A percentile compares a stretch with the other conserved stretches of the same genome.
Conservation (phyloP, 192 early-diverging fungal species). For the Coemansia sp. region DNA sequence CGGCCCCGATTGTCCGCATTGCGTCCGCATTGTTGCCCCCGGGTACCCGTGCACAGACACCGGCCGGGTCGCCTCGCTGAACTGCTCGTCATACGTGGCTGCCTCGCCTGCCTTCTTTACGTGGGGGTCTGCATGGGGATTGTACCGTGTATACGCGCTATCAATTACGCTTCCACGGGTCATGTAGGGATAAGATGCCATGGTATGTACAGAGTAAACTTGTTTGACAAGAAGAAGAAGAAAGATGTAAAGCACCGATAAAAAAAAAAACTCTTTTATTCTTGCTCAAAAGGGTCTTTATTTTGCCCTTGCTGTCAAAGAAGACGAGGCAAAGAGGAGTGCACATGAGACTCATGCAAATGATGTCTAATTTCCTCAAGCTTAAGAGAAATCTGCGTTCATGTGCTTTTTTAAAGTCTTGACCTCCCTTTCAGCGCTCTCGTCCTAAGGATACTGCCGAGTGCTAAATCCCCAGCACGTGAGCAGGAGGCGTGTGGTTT, state of each 20-base stretch:
- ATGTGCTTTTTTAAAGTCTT: constrained; percentile 1
- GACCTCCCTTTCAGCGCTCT: too few species aligned
- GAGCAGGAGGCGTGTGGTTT: too few species aligned
- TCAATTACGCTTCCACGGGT: constrained; percentile 2
- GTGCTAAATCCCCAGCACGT: too few species aligned
- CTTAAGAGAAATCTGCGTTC: neutral
- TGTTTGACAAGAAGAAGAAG: neutral
- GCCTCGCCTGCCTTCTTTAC: constrained; percentile 5
- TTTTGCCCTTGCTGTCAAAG: neutral
- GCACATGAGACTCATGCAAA: too few species aligned
- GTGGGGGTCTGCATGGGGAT: neutral
- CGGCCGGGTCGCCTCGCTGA: neutral
- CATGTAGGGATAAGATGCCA: constrained; percentile 8
- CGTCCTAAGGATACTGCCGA: too few species aligned
- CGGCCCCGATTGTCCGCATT: neutral
- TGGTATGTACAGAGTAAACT: neutral
- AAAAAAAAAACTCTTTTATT: neutral
- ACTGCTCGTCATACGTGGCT: constrained; percentile 16
- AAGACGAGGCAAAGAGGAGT: neutral
- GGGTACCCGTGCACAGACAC: constrained; percentile 1
- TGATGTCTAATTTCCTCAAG: neutral
- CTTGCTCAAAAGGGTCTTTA: neutral
- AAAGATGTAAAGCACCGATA: neutral
- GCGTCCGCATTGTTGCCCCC: constrained; percentile 9
- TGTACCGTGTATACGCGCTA: neutral